phyloP scores from a whole-genome alignment of 805 yeast genomes.

The Jamesozyma piceae region DNA sequence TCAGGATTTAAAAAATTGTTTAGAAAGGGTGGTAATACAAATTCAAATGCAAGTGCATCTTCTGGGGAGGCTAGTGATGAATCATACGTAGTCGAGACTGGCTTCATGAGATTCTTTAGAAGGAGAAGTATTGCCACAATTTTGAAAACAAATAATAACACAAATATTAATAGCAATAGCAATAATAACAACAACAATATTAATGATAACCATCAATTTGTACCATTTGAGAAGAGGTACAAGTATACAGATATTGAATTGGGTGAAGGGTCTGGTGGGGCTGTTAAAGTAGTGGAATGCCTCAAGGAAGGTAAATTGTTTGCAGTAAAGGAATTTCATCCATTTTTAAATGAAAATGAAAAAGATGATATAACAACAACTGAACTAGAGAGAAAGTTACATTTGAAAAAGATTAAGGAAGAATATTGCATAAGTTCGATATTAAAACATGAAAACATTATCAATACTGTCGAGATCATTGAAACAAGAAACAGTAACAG shows the following conservation, averaged over 20 bases:
- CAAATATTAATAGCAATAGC: not conserved
- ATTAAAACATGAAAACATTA: constrained; percentile 76
- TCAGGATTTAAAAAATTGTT: not conserved
- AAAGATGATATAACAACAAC: constrained; percentile 31
- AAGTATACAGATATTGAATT: constrained; percentile 65
- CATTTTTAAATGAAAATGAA: not conserved
- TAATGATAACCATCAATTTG: not conserved
- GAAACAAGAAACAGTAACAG: not conserved
- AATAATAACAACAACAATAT: not conserved
- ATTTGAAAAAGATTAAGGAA: constrained; percentile 66
- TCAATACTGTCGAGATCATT: constrained; percentile 69
- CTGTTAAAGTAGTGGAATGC: constrained; percentile 66
- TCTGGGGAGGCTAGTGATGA: not conserved
- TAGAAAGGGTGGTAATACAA: not conserved
- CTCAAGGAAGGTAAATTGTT: constrained; percentile 58
- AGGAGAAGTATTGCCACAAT: not conserved
- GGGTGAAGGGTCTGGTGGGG: constrained; percentile 94
- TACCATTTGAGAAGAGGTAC: constrained; percentile 65
- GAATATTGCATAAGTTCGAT: constrained; percentile 92
- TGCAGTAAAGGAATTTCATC: constrained; percentile 84
- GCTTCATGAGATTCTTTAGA: not conserved
- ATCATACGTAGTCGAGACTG: not conserved
- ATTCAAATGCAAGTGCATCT: not conserved
- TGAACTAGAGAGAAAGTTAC: constrained; percentile 37
- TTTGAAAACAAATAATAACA: not conserved